These are phyloP conservation scores for Sordaria brevicollis DNA, from an alignment of 495 filamentous ascomycete species.

Conservation along the genomic window DNA sequence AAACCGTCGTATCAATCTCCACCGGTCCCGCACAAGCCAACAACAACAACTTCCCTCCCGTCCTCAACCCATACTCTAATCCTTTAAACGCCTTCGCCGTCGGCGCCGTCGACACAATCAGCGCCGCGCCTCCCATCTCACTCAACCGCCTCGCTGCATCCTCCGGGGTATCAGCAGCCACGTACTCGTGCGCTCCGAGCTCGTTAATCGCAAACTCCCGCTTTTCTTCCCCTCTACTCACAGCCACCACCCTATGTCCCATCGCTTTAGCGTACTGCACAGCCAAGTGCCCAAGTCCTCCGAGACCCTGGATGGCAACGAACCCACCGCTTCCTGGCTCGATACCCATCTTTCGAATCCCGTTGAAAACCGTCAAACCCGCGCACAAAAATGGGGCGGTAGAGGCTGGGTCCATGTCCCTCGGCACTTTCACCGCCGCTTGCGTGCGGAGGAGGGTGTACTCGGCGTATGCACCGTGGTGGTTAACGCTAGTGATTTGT, in stretches of 20 bases:
- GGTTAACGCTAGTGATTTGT: conserved; percentile 38
- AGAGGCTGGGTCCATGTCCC: conserved; percentile 42
- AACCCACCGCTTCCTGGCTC: conserved; percentile 37
- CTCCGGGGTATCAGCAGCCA: conserved; percentile 43
- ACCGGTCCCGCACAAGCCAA: conserved; percentile 45
- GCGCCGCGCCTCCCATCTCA: conserved; percentile 48
- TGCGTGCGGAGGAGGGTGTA: conserved; percentile 49
- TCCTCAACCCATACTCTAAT: conserved; percentile 40
- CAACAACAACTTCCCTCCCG: conserved; percentile 47
- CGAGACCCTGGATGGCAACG: conserved; percentile 53
- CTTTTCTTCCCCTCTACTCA: conserved; percentile 45
- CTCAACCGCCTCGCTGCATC: conserved; percentile 39
- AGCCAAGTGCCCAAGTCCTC: conserved; percentile 54
- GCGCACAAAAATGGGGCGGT: conserved; percentile 58
- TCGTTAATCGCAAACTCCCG: conserved; percentile 41
- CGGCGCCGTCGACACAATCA: conserved; percentile 56
- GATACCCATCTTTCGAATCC: conserved; percentile 49
- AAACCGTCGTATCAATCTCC: conserved; percentile 34
- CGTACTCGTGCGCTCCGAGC: conserved; percentile 55
- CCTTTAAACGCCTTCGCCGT: conserved; percentile 41
- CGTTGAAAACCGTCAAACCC: conserved; percentile 60
- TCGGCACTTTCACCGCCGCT: conserved; percentile 48
- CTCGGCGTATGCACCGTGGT: conserved; percentile 48
- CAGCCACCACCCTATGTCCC: conserved; percentile 51
- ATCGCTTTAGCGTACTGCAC: conserved; percentile 52